phyloP scores from a whole-genome alignment of 2,329 filamentous ascomycete genomes.

The Coniochaeta sp. region DNA sequence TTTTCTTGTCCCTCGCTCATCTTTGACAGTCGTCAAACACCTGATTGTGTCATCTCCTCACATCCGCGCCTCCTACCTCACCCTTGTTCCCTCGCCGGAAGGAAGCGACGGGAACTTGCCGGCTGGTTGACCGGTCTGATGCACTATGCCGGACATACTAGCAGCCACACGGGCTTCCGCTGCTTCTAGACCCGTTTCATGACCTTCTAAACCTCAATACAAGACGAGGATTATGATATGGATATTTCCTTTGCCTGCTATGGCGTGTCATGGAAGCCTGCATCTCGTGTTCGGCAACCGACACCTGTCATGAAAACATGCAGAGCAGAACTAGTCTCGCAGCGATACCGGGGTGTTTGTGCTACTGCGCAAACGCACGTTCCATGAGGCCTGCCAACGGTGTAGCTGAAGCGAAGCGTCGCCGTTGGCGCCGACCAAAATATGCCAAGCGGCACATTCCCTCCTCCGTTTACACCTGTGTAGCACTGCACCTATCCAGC shows the following conservation, averaged over 20 bases:
- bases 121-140: background rate
- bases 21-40: no score
- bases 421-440: background rate
- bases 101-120: conserved; percentile 7
- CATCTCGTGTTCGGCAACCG: background rate
- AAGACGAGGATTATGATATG: background rate
- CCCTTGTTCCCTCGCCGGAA: conserved; percentile 3
- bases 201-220: background rate
- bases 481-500: background rate
- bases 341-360: background rate
- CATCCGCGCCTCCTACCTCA: background rate
- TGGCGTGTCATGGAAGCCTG: background rate
- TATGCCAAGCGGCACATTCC: background rate
- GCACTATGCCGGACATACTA: conserved; percentile 3
- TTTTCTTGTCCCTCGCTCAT: background rate
- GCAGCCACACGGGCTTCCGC: background rate
- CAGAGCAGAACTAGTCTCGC: background rate
- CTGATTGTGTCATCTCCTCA: background rate
- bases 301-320: background rate
- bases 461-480: background rate
- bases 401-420: background rate
- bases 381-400: background rate
- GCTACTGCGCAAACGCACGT: background rate
- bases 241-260: background rate
- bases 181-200: background rate